Base-by-base conservation (phyloP, 2,329 filamentous ascomycete species). In the Trichoderma pleuroti region DNA sequence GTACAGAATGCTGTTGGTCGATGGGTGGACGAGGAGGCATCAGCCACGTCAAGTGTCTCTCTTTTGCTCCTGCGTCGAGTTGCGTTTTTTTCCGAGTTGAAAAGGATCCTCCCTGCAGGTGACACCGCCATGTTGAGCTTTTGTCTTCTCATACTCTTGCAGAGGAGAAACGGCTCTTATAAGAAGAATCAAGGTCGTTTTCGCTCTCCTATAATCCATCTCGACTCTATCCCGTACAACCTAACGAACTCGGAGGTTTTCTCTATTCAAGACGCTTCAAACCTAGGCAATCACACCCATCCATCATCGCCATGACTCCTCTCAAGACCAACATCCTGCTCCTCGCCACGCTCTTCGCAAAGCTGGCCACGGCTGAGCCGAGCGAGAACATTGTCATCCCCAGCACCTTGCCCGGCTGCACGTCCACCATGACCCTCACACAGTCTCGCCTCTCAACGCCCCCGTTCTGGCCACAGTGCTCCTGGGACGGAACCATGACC, bases 401-500 rank as follows among this genome's bases (percentile, higher is more conserved):
- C 8, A 34, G 21, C 28, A n/a, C 10, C 46, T 1, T 24, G n/a
- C 4, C 65, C 11, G 71, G 52, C 61, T 76, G 75, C 72, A 76
- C 73, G 8, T 68, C 71, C 52, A 79, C 77, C 16, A 76, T 75
- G 14, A 78, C 75, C 24, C 60, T 75, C 9, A 77, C 74, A 54
- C 73, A 69, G 70, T 76, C 66, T 28, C 73, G 66, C 42, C 72
- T 72, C 49, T 72, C 71, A 30, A 79, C 74, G 34, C 78, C 73
- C 21, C 82, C 78, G 39, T 74, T 72, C 72, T 79, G 77, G 78
- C 71, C 72, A 10, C 72, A 74, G 64, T 77, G 76, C 70, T 68
- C 59, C 2, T 74, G 68, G 16, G 68, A 78, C 36, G 74, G 74
- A 3, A 78, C 75, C 3, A 21, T 56, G 24, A 78, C 75, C 8